Conservation (phyloP, 2,329 filamentous ascomycete species). For the Aureobasidium pullulans region DNA sequence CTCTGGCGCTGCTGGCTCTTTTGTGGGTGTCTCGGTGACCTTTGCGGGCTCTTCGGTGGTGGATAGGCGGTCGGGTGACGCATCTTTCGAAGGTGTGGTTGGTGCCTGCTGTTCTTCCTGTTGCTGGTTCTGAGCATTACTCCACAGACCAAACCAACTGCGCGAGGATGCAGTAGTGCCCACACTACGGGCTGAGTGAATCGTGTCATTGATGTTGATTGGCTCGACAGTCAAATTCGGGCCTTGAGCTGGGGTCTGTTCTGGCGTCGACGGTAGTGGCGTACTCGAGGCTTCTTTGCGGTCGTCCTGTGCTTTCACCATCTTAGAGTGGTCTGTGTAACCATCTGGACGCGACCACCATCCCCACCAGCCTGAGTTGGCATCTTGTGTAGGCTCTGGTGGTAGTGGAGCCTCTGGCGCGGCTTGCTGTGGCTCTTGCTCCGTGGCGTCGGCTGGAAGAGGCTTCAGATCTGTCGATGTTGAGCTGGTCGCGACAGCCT, state of each 20-base stretch:
- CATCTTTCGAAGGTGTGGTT: not conserved
- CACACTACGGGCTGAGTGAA: not conserved
- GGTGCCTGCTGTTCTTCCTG: conserved; percentile 21
- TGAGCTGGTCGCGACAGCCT: conserved; percentile 8
- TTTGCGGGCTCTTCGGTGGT: conserved; percentile 13
- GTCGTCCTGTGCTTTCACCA: conserved; percentile 24
- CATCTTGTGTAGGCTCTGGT: conserved; percentile 31
- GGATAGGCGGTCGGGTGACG: conserved; percentile 14
- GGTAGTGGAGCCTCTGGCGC: conserved; percentile 31
- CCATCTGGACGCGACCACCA: conserved; percentile 47
- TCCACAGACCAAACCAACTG: conserved; percentile 46
- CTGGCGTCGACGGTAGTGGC: conserved; percentile 32
- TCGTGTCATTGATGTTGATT: conserved; percentile 8
- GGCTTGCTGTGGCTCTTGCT: not conserved
- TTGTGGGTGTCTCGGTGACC: conserved; percentile 12
- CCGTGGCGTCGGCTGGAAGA: not conserved
- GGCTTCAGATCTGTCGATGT: not conserved
- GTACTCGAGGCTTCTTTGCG: conserved; percentile 33
- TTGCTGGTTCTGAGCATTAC: conserved; percentile 37
- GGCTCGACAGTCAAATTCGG: not conserved
- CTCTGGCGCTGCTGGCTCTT: not conserved
- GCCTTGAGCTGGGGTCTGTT: conserved; percentile 14
- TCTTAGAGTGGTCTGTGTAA: conserved; percentile 31
- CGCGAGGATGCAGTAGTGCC: conserved; percentile 18
- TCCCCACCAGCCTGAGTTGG: conserved; percentile 28